Conservation (phyloP, 2,329 filamentous ascomycete genomes). For the Chaetomium strumarium region DNA sequence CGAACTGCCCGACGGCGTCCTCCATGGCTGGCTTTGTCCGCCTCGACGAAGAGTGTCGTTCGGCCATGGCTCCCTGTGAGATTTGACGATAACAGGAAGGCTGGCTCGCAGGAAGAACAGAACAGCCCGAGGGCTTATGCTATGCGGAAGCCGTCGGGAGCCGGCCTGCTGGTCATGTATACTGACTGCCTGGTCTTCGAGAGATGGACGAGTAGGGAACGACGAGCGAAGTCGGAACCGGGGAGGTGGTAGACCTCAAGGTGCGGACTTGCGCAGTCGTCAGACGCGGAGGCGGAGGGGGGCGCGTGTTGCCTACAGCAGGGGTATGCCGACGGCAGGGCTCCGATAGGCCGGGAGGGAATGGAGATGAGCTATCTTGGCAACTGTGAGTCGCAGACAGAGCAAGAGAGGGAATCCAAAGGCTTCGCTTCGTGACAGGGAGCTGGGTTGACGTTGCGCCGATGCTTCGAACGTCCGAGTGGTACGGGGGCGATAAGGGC, state of each 20-base stretch:
- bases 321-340: conserved; percentile 22
- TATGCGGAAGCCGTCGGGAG: conserved; percentile 25
- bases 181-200: conserved; percentile 15
- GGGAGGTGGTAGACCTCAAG: conserved; percentile 6
- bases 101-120: conserved; percentile 15
- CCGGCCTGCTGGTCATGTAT: conserved; percentile 30
- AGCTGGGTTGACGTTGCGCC: no score
- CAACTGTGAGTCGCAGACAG: background rate
- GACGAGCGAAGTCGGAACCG: conserved; percentile 17
- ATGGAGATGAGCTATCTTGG: conserved; percentile 6
- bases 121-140: conserved; percentile 30
- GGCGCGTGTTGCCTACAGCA: conserved; percentile 21
- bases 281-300: conserved; percentile 1
- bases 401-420: background rate
- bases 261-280: conserved; percentile 1
- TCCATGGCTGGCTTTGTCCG: conserved; percentile 28
- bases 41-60: conserved; percentile 24
- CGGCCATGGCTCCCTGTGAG: conserved; percentile 28
- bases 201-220: conserved; percentile 6
- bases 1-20: conserved; percentile 64
- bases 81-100: conserved; percentile 26
- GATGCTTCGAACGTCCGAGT: no score
- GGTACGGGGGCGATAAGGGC: background rate
- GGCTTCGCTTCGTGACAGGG: background rate
- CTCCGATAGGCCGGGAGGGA: conserved; percentile 21